A percentile compares a stretch with the other conserved stretches of the same genome.
These are phyloP conservation scores for Cicer pinnatifidum DNA, from an alignment of 306 rosid genomes.

Conservation along the genomic window DNA sequence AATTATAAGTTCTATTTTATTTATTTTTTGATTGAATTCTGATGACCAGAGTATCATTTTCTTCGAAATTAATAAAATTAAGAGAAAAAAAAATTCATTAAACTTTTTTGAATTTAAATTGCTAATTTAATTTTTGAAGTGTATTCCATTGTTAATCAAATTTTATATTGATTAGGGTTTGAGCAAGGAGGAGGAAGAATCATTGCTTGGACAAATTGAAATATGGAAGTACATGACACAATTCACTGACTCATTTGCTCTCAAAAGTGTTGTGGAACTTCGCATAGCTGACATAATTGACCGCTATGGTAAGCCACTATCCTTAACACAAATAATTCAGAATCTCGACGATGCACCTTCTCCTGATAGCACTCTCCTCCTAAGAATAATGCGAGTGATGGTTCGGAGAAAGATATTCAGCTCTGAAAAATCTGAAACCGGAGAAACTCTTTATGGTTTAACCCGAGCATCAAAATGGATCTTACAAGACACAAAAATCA, in stretches of 20 bases:
- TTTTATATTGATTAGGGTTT: conserved; percentile 25
- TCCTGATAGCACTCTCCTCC: conserved; percentile 44
- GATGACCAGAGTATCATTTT: no score
- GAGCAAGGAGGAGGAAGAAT: conserved; percentile 47
- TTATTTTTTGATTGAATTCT: no score
- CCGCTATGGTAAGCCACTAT: conserved; percentile 44
- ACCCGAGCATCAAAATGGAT: conserved; percentile 54
- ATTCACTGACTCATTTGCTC: conserved; percentile 51
- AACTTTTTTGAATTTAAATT: no score
- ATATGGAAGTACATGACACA: conserved; percentile 52
- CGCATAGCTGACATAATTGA: conserved; percentile 54
- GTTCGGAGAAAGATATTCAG: conserved; percentile 54
- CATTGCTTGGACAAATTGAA: conserved; percentile 51
- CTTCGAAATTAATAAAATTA: no score
- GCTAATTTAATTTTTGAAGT: no score
- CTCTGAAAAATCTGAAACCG: conserved; percentile 31
- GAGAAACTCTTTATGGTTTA: conserved; percentile 46
- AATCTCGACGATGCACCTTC: conserved; percentile 47
- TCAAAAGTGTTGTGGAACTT: conserved; percentile 48
- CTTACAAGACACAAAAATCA: conserved; percentile 49
- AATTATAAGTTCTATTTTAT: no score
- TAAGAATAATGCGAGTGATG: conserved; percentile 49
- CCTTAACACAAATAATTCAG: conserved; percentile 43
- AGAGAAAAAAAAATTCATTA: no score
- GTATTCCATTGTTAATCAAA: background rate